phyloP scores from a whole-genome alignment of 371 early-diverging fungal genomes.

The Apophysomyces variabilis region DNA sequence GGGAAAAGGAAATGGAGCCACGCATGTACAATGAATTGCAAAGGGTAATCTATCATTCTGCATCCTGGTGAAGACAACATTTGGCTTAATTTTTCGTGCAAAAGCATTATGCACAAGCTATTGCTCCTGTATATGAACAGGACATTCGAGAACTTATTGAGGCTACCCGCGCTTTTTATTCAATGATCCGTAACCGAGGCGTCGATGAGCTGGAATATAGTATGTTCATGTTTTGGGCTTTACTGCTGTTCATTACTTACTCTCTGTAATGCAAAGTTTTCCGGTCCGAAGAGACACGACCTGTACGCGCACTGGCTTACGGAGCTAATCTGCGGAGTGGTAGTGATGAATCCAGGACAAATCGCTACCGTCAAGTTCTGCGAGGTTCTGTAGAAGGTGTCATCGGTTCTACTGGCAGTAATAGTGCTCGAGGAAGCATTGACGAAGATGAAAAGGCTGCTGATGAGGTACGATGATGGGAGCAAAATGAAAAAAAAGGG shows the following conservation, averaged over 20 bases:
- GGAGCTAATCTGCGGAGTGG: conserved; percentile 38
- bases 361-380: conserved; percentile 52
- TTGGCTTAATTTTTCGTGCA: neutral
- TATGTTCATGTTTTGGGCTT: conserved; percentile 19
- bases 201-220: conserved; percentile 55
- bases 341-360: conserved; percentile 36
- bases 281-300: conserved; percentile 50
- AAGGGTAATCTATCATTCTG: conserved; percentile 51
- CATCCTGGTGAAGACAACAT: no score
- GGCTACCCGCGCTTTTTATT: conserved; percentile 37
- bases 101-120: conserved; percentile 53
- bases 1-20: conserved; percentile 92
- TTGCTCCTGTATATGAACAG: conserved; percentile 51
- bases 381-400: conserved; percentile 54
- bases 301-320: conserved; percentile 52
- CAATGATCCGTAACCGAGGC: conserved; percentile 42
- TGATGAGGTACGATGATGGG: conserved; percentile 33
- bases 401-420: conserved; percentile 22
- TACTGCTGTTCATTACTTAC: neutral
- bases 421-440: conserved; percentile 30
- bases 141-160: conserved; percentile 55
- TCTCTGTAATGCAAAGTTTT: conserved; percentile 32
- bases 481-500: no score
- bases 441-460: conserved; percentile 56
- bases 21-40: conserved; percentile 86